These are phyloP conservation scores for Pilasporangium apinafurcum DNA, from an alignment of 352 stramenopile genomes.

Conservation along the genomic window DNA sequence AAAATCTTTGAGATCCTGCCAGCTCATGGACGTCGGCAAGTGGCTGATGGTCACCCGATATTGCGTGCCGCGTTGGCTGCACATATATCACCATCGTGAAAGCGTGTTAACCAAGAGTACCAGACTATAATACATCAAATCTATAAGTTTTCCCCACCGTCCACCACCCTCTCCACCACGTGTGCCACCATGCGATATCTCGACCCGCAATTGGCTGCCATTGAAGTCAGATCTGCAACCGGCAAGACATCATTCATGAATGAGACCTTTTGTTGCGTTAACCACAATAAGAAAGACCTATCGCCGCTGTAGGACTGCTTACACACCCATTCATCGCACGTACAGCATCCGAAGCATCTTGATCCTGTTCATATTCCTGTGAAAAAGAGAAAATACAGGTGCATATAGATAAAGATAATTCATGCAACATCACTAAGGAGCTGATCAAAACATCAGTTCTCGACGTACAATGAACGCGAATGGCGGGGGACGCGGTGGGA, in stretches of 20 bases:
- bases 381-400: neutral
- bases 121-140: too few species aligned
- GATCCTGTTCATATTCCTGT: slow-evolving; percentile 53
- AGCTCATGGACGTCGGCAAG: slow-evolving; percentile 36
- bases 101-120: neutral
- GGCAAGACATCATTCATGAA: neutral
- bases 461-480: slow-evolving; percentile 62
- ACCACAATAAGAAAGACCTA: neutral
- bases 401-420: neutral
- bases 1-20: slow-evolving; percentile 67
- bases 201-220: slow-evolving; percentile 38
- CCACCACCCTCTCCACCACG: slow-evolving; percentile 1
- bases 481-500: slow-evolving; percentile 28
- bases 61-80: slow-evolving; percentile 35
- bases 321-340: slow-evolving; percentile 49
- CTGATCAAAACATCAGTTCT: too few species aligned
- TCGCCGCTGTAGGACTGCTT: neutral
- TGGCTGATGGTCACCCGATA: slow-evolving; percentile 44
- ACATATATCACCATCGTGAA: too few species aligned
- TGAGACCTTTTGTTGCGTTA: neutral
- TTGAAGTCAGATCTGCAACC: slow-evolving; percentile 10
- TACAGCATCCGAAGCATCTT: slow-evolving; percentile 48
- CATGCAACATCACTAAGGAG: too few species aligned
- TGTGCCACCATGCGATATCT: slow-evolving; percentile 30
- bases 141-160: neutral